Base-by-base conservation (phyloP, 1,139 yeast genomes). In the Protomyces macrosporus region DNA sequence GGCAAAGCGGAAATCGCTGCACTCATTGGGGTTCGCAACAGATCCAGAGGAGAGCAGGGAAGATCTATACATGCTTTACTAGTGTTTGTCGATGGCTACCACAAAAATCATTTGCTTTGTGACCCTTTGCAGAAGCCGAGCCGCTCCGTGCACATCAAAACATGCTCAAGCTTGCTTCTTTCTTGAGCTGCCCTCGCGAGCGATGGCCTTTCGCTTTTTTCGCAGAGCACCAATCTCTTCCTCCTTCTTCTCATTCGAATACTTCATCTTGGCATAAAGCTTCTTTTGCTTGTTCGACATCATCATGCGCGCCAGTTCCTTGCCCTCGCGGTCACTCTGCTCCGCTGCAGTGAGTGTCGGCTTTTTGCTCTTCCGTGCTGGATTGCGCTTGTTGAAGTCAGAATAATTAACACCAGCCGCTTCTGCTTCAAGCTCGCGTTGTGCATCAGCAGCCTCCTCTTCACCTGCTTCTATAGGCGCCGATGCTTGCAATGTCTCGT, bases 281-380 rank as follows among this genome's bases (percentile, higher is more conserved):
- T 89, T 90, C 81, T 91, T 88, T 79, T 93, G 96, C 77, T 91
- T 93, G 79, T 90, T 91, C 70, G 95, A 83, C 98, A 93, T 91
- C 98, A 93, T 93, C 74, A 90, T 90, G 83, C 85, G 87, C 79
- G 87, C 88, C 77, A 90, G 82, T 70, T 89, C 95, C 77, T 88
- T 87, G 73, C 87, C 95, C 77, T 88, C 96, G 66, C 85, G 87
- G 68, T 82, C 90, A 66, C 77, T 76, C 65, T 76, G 72, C 68
- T 77, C 79, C 74, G 54, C 60, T 3, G 64, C 55, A 7, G 64
- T 51, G 51, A 53, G 36, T 7, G 48, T 34, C 34, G 56, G 52
- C 14, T 50, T 59, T 42, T 66, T 64, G 51, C 56, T 71, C 68
- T 64, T 68, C 71, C 74, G 78, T 69, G 68, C 70, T 70, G 69